Percentiles rank a stretch among this genome's conserved stretches.
These are phyloP conservation scores for Biscutella laevigata DNA, from an alignment of 441 rosid genomes.

Conservation along the genomic window DNA sequence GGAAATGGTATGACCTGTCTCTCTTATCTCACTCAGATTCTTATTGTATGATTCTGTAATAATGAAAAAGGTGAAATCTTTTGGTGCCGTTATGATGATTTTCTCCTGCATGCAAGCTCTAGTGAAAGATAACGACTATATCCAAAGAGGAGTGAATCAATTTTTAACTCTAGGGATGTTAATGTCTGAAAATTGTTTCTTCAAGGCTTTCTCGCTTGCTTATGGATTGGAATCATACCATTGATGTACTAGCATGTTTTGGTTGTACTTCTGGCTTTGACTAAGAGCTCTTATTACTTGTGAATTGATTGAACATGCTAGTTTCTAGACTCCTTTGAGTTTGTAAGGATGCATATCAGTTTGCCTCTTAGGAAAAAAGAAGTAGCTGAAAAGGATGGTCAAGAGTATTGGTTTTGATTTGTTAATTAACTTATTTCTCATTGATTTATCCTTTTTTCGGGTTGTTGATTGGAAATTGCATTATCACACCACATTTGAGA, in stretches of 20 bases:
- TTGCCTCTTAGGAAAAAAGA: not conserved
- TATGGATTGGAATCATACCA: no score
- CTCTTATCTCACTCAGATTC: not conserved
- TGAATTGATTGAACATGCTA: not conserved
- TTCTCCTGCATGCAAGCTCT: constrained; percentile 15
- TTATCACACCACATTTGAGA: not conserved
- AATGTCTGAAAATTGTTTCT: not conserved
- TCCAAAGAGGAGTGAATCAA: not conserved
- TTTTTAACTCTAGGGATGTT: not conserved
- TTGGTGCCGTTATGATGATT: not conserved
- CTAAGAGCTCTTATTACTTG: not conserved
- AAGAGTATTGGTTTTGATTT: not conserved
- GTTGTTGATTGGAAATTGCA: no score
- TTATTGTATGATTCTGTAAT: not conserved
- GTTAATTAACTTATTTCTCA: not conserved
- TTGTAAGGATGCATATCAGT: not conserved
- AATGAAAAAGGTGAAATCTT: constrained; percentile 3
- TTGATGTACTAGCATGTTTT: not conserved
- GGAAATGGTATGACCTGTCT: not conserved
- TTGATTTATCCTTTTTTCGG: no score
- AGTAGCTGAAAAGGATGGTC: not conserved
- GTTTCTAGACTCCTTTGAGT: not conserved
- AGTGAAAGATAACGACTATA: not conserved
- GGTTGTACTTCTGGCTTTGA: not conserved
- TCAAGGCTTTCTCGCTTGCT: no score